A percentile compares a stretch with the other conserved stretches of the same genome.
phyloP scores from a whole-genome alignment of 2,329 filamentous ascomycete species.

The Oidium heveae region DNA sequence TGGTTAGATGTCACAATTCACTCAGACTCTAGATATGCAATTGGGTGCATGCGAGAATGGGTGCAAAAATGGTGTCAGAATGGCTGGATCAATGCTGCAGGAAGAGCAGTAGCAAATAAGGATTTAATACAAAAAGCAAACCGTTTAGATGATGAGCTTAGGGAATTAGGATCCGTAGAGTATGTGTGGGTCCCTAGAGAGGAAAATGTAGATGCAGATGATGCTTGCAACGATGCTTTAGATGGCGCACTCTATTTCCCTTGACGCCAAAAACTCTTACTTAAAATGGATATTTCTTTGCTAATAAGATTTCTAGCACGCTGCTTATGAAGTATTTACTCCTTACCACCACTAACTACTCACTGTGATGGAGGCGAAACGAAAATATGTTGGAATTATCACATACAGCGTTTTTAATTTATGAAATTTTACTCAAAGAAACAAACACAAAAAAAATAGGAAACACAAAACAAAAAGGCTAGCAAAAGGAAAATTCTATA shows the following conservation, averaged over 20 bases:
- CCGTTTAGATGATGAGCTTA: slow-evolving; percentile 10
- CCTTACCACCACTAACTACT: too few species aligned
- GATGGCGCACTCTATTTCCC: slow-evolving; percentile 6
- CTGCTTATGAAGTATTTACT: too few species aligned
- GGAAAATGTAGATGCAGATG: slow-evolving; percentile 14
- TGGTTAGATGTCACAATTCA: slow-evolving; percentile 12
- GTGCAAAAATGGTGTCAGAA: slow-evolving; percentile 14
- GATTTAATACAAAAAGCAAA: slow-evolving; percentile 14
- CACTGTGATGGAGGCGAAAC: too few species aligned
- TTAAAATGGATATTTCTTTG: too few species aligned
- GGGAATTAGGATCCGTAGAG: slow-evolving; percentile 10
- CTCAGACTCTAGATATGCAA: slow-evolving; percentile 16
- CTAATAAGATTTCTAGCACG: too few species aligned
- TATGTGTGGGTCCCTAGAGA: slow-evolving; percentile 15
- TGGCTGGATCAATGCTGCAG: slow-evolving; percentile 13
- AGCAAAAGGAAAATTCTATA: too few species aligned
- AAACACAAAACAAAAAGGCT: too few species aligned
- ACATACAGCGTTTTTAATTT: too few species aligned
- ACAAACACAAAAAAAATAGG: too few species aligned
- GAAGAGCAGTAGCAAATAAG: slow-evolving; percentile 14
- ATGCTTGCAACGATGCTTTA: slow-evolving; percentile 12
- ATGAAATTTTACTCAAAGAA: too few species aligned
- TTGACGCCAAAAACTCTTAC: too few species aligned
- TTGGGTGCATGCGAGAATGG: slow-evolving; percentile 15
- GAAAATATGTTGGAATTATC: too few species aligned